Conservation (phyloP, 164 flowering plant species). For the Vitis riparia region DNA sequence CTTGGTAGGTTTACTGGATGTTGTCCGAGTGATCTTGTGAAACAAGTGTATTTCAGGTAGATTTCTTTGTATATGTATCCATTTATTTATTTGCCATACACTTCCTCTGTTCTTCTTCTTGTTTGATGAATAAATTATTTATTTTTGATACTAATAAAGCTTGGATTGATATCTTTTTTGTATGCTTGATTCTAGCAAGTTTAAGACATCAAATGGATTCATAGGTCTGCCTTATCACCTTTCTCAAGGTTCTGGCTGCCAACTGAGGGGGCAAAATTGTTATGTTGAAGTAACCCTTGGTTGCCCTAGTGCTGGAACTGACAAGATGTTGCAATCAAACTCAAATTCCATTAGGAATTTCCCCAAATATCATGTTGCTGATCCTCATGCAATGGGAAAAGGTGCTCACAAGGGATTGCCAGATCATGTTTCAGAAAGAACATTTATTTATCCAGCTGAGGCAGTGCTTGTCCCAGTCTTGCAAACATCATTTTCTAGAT, state of each 20-base stretch:
- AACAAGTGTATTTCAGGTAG: slow-evolving; percentile 78
- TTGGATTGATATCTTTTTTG: background rate
- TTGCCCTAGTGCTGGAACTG: slow-evolving; percentile 34
- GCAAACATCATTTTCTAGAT: slow-evolving; percentile 69
- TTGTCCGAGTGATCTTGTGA: slow-evolving; percentile 93
- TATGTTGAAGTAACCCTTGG: slow-evolving; percentile 87
- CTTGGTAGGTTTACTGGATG: slow-evolving; percentile 84
- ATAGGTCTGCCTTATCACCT: slow-evolving; percentile 55
- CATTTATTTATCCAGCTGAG: slow-evolving; percentile 84
- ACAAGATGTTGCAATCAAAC: slow-evolving; percentile 26
- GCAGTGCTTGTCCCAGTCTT: slow-evolving; percentile 87
- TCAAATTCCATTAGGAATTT: slow-evolving; percentile 29
- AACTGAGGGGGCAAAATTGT: slow-evolving; percentile 69
- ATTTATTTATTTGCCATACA: background rate
- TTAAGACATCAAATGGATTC: slow-evolving; percentile 53
- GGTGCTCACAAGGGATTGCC: slow-evolving; percentile 42
- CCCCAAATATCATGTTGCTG: slow-evolving; percentile 37
- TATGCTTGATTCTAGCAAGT: slow-evolving; percentile 40
- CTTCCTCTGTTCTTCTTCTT: slow-evolving; percentile 6
- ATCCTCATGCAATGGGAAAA: slow-evolving; percentile 35
- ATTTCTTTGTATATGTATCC: slow-evolving; percentile 3
- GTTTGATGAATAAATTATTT: background rate
- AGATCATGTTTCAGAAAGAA: slow-evolving; percentile 53
- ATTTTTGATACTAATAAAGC: background rate
- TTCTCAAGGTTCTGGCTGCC: slow-evolving; percentile 60